Evolutionary conservation across 176 grass and related monocot species (phyloP).

Genomic region (Puya raimondii): DNA sequence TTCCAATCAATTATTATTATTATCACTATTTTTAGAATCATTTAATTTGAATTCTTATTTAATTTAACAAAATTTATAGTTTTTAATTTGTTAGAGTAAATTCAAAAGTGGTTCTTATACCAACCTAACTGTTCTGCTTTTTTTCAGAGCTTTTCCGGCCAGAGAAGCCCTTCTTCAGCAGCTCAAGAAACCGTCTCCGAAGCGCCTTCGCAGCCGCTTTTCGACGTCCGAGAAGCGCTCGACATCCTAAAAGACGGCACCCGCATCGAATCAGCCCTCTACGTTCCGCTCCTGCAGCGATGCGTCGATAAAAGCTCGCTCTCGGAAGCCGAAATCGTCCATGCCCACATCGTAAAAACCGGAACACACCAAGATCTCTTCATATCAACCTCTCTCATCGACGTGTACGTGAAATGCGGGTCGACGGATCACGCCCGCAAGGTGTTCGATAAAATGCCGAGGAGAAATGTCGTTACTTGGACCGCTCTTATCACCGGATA

Average conservation of each 20-base stretch:
- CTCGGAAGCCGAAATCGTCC: slow-evolving; percentile 24
- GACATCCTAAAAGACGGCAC: slow-evolving; percentile 36
- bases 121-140: neutral
- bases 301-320: slow-evolving; percentile 30
- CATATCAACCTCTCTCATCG: slow-evolving; percentile 36
- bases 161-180: slow-evolving; percentile 14
- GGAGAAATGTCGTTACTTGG: slow-evolving; percentile 58
- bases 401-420: slow-evolving; percentile 47
- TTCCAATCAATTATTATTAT: neutral
- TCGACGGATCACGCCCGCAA: slow-evolving; percentile 16
- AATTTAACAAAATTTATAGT: too few relatives aligned
- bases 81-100: too few relatives aligned
- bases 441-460: slow-evolving; percentile 33
- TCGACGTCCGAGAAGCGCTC: slow-evolving; percentile 38
- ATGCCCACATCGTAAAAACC: slow-evolving; percentile 54
- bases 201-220: slow-evolving; percentile 2
- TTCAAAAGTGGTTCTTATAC: neutral
- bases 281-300: slow-evolving; percentile 50
- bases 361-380: slow-evolving; percentile 37
- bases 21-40: too few relatives aligned
- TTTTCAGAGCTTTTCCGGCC: slow-evolving; percentile 19
- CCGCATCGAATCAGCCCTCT: slow-evolving; percentile 36
- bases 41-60: too few relatives aligned
- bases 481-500: slow-evolving; percentile 48
- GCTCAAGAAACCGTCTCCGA: slow-evolving; percentile 11